These are phyloP conservation scores for Arachnomyces sp. DNA, from an alignment of 2,329 filamentous ascomycete genomes.

Conservation along the genomic window DNA sequence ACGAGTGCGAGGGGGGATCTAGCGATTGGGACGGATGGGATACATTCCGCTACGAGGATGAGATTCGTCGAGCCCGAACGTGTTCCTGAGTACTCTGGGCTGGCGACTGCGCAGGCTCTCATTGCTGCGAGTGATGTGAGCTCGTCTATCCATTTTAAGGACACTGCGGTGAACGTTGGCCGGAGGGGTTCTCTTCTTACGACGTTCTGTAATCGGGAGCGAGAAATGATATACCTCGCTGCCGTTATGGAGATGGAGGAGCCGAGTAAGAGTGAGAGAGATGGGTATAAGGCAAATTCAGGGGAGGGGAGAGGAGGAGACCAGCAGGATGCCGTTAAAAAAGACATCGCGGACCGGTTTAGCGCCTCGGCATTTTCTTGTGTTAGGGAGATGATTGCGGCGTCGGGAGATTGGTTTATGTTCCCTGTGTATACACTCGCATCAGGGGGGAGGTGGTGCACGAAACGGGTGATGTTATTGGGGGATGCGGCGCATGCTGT, in stretches of 20 bases:
- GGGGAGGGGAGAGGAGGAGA: constrained; percentile 25
- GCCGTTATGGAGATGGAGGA: constrained; percentile 32
- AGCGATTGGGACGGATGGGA: constrained; percentile 34
- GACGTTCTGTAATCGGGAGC: constrained; percentile 30
- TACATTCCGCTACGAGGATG: constrained; percentile 31
- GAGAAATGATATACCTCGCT: constrained; percentile 31
- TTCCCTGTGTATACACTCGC: constrained; percentile 38
- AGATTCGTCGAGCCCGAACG: constrained; percentile 28
- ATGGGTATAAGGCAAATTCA: constrained; percentile 17
- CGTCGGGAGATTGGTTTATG: constrained; percentile 32
- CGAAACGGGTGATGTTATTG: constrained; percentile 33
- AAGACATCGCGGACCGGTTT: constrained; percentile 31
- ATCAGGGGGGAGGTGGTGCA: constrained; percentile 31
- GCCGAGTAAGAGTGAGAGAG: constrained; percentile 18
- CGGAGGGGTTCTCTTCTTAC: constrained; percentile 32
- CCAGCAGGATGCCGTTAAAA: constrained; percentile 25
- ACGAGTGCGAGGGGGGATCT: constrained; percentile 26
- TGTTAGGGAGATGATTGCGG: constrained; percentile 29
- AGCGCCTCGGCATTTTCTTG: constrained; percentile 26
- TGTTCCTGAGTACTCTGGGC: constrained; percentile 33
- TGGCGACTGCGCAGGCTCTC: constrained; percentile 32
- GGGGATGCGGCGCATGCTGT: constrained; percentile 43
- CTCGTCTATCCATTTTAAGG: constrained; percentile 28
- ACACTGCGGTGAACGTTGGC: constrained; percentile 32
- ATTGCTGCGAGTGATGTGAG: constrained; percentile 18